Conservation (phyloP, 1,284 basidiomycete genomes). For the Entoloma clypeatum region DNA sequence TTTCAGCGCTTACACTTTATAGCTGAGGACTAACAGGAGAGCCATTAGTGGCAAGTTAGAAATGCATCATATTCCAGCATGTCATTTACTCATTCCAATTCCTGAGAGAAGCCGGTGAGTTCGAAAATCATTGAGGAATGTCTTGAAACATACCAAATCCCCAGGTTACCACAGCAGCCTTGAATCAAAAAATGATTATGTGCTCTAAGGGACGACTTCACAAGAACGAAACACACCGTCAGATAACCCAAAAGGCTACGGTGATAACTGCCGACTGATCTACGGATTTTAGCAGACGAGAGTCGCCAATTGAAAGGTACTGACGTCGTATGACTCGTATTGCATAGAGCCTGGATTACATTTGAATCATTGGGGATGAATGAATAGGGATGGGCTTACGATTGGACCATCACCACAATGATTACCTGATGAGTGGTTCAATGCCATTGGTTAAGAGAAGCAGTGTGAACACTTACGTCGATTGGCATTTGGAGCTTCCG, state of each 20-base stretch:
- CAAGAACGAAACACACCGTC: constrained; percentile 27
- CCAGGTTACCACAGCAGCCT: constrained; percentile 27
- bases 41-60: not conserved
- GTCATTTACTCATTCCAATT: constrained; percentile 26
- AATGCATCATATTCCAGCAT: not conserved
- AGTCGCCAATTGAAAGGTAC: constrained; percentile 18
- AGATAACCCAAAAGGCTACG: constrained; percentile 36
- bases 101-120: constrained; percentile 15
- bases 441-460: not conserved
- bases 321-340: constrained; percentile 39
- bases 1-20: constrained; percentile 27
- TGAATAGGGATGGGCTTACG: constrained; percentile 24
- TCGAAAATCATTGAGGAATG: not conserved
- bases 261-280: constrained; percentile 40
- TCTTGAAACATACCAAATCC: constrained; percentile 29
- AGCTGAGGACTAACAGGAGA: constrained; percentile 23
- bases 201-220: not conserved
- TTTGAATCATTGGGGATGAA: not conserved
- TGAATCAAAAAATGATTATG: not conserved
- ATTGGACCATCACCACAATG: constrained; percentile 39
- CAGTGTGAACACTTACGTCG: constrained; percentile 28
- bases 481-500: constrained; percentile 36
- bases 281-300: not conserved
- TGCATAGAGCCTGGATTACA: constrained; percentile 33
- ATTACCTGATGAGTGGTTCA: constrained; percentile 26